A percentile compares a stretch with the other conserved stretches of the same genome.
These are phyloP conservation scores for Syncephalastrum racemosum DNA, from an alignment of 371 early-diverging fungal genomes.

Conservation along the genomic window DNA sequence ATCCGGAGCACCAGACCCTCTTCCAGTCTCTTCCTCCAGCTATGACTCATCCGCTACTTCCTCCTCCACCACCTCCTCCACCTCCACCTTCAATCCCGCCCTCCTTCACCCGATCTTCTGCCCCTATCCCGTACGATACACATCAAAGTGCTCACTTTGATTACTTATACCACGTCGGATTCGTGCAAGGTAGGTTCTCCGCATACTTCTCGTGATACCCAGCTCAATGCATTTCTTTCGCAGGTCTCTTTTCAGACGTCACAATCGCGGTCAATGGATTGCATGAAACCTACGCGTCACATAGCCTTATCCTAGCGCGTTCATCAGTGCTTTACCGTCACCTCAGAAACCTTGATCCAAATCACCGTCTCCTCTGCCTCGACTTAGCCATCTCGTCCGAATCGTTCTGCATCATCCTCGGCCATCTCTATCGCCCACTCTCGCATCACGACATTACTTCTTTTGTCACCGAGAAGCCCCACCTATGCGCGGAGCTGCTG, in stretches of 20 bases:
- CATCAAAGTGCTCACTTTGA: conserved; percentile 18
- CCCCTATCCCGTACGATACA: conserved; percentile 2
- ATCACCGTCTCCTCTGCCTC: conserved; percentile 22
- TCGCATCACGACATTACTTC: conserved; percentile 32
- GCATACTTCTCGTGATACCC: not conserved
- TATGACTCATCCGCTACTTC: not conserved
- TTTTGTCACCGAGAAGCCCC: conserved; percentile 36
- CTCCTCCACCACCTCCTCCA: conserved; percentile 2
- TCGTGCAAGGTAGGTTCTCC: conserved; percentile 19
- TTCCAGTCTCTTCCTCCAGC: conserved; percentile 9
- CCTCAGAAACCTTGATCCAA: conserved; percentile 20
- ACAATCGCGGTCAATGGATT: conserved; percentile 32
- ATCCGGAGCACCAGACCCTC: conserved; percentile 13
- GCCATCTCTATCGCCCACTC: conserved; percentile 33
- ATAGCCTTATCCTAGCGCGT: conserved; percentile 31
- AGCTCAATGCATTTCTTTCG: not conserved
- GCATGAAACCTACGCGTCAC: conserved; percentile 31
- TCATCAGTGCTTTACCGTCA: conserved; percentile 39
- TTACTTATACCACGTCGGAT: conserved; percentile 27
- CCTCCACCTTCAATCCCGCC: not conserved
- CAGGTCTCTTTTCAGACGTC: conserved; percentile 40
- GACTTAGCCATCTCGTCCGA: conserved; percentile 31
- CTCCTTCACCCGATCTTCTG: conserved; percentile 6
- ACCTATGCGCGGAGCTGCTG: conserved; percentile 34
- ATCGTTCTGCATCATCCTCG: conserved; percentile 32